phyloP scores from a whole-genome alignment of 1,284 basidiomycete species.

The Rhodotorula sp. region DNA sequence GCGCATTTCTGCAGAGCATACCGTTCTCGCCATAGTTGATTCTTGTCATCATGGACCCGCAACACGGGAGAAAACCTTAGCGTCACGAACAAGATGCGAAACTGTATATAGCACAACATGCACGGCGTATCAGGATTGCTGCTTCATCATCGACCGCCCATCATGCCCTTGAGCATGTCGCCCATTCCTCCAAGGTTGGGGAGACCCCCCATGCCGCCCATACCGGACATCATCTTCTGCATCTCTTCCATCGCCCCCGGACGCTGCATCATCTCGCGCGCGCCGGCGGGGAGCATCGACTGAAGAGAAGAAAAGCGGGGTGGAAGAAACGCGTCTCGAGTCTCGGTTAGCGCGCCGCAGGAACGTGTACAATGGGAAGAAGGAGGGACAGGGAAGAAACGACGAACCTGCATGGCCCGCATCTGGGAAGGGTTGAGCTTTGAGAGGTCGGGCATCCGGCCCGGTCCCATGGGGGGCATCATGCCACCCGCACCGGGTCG shows the following conservation, averaged over 20 bases:
- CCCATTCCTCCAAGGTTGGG: slow-evolving; percentile 44
- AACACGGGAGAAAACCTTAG: too few species aligned
- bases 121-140: too few species aligned
- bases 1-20: too few species aligned
- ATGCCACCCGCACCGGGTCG: slow-evolving; percentile 60
- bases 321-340: too few species aligned
- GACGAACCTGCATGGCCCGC: slow-evolving; percentile 77
- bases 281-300: slow-evolving; percentile 35
- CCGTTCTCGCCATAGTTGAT: too few species aligned
- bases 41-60: too few species aligned
- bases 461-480: slow-evolving; percentile 50
- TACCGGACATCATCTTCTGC: slow-evolving; percentile 59
- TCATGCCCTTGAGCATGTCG: slow-evolving; percentile 44
- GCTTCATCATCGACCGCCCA: slow-evolving; percentile 18
- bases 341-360: too few species aligned
- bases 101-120: too few species aligned
- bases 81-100: too few species aligned
- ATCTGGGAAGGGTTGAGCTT: slow-evolving; percentile 74
- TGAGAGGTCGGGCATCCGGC: slow-evolving; percentile 40
- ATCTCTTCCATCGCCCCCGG: slow-evolving; percentile 35
- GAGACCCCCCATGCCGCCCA: slow-evolving; percentile 33
- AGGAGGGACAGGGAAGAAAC: background rate
- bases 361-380: background rate
- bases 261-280: slow-evolving; percentile 26
- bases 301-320: background rate